These are phyloP conservation scores for Stylosanthes scabra DNA, from an alignment of 331 rosid genomes.

Conservation along the genomic window DNA sequence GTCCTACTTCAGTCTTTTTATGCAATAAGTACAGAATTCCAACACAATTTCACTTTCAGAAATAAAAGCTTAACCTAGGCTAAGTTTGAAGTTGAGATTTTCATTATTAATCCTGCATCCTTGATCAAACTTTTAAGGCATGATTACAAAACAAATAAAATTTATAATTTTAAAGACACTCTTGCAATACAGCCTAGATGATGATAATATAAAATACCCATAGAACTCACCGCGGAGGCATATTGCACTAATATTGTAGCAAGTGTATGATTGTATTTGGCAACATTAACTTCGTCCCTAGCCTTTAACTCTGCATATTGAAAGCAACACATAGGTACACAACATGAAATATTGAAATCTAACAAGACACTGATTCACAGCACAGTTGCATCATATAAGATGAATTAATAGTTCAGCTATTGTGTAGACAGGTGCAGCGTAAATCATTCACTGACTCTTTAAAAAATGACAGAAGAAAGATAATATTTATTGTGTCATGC, in stretches of 20 bases:
- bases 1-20: conserved; percentile 38
- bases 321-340: conserved; percentile 24
- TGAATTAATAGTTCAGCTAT: neutral
- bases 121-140: conserved; percentile 13
- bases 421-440: neutral
- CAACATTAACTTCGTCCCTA: conserved; percentile 37
- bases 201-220: conserved; percentile 11
- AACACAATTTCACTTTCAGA: conserved; percentile 14
- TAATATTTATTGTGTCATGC: conserved; percentile 1
- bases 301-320: conserved; percentile 58
- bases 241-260: conserved; percentile 77
- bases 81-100: conserved; percentile 5
- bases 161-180: conserved; percentile 8
- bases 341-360: conserved; percentile 1
- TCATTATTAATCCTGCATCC: conserved; percentile 7
- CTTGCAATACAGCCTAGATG: conserved; percentile 21
- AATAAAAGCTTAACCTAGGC: conserved; percentile 9
- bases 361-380: conserved; percentile 11
- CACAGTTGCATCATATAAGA: conserved; percentile 8
- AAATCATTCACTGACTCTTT: neutral
- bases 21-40: conserved; percentile 25
- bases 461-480: neutral
- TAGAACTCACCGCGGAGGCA: conserved; percentile 86
- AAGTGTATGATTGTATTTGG: conserved; percentile 74
- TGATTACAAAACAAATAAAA: conserved; percentile 23